phyloP scores from a whole-genome alignment of 179 eudicot species.

The Spergularia azorica region DNA sequence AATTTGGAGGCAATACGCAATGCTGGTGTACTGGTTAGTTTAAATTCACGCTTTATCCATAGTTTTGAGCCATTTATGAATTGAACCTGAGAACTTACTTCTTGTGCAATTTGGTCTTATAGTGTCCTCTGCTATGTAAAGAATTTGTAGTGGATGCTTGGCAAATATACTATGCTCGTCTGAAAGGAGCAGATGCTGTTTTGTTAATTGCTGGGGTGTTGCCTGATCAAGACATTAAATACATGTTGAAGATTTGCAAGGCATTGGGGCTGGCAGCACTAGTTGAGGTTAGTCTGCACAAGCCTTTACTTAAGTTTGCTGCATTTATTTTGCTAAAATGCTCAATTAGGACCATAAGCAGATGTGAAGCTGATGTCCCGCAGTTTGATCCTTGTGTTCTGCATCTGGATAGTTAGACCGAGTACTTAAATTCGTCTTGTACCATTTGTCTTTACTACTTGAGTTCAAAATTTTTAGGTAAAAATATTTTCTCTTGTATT shows the following conservation, averaged over 20 bases:
- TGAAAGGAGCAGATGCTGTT: conserved; percentile 94
- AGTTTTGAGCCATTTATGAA: not conserved
- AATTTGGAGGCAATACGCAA: conserved; percentile 80
- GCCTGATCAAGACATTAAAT: conserved; percentile 71
- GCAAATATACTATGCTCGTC: conserved; percentile 89
- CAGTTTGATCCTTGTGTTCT: not conserved
- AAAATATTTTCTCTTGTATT: not conserved
- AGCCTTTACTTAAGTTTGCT: not conserved
- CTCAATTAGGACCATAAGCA: not conserved
- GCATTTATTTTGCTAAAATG: not conserved
- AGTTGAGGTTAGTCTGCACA: conserved; percentile 68
- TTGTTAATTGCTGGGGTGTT: conserved; percentile 85
- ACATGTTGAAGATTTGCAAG: conserved; percentile 79
- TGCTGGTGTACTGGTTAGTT: conserved; percentile 81
- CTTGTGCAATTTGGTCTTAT: conserved; percentile 32
- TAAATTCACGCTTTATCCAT: not conserved
- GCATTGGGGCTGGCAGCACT: conserved; percentile 73
- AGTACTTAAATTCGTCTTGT: not conserved
- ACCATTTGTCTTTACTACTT: not conserved
- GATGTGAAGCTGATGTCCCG: not conserved
- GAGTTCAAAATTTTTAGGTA: not conserved
- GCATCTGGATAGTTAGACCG: not conserved
- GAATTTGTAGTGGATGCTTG: conserved; percentile 90
- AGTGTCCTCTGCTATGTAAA: conserved; percentile 97
- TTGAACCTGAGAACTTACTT: conserved; percentile 6